Evolutionary conservation across 2,329 filamentous ascomycete species (phyloP).

Genomic region (Pezicula rhizophila): DNA sequence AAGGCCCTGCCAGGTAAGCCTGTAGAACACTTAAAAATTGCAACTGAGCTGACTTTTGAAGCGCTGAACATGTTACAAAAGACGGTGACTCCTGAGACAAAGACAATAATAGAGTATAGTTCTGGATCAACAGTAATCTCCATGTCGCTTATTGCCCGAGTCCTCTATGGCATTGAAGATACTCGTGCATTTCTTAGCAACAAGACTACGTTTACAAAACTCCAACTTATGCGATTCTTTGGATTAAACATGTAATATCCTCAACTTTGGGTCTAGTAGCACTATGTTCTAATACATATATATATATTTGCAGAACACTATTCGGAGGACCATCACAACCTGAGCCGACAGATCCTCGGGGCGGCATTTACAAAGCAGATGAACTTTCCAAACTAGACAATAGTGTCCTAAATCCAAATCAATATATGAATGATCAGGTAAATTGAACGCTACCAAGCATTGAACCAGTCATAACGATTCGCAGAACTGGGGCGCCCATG

Average conservation of each 20-base stretch:
- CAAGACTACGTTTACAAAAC: conserved; percentile 47
- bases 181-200: conserved; percentile 51
- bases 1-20: conserved; percentile 51
- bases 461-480: background rate
- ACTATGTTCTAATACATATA: background rate
- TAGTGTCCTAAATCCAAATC: conserved; percentile 44
- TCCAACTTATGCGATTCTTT: conserved; percentile 54
- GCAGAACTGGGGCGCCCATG: conserved; percentile 48
- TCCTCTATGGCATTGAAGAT: conserved; percentile 44
- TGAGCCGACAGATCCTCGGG: conserved; percentile 46
- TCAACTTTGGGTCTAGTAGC: background rate
- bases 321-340: conserved; percentile 55
- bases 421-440: conserved; percentile 45
- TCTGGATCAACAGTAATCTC: conserved; percentile 58
- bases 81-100: conserved; percentile 37
- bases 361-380: conserved; percentile 44
- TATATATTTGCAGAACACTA: conserved; percentile 34
- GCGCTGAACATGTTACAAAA: conserved; percentile 45
- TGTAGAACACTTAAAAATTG: conserved; percentile 8
- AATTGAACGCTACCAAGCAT: background rate
- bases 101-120: conserved; percentile 53
- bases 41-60: conserved; percentile 17
- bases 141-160: conserved; percentile 48
- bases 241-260: conserved; percentile 43
- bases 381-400: conserved; percentile 35